These are phyloP conservation scores for Fragilaria crotonensis DNA, from an alignment of 108 stramenopile genomes.

Conservation along the genomic window DNA sequence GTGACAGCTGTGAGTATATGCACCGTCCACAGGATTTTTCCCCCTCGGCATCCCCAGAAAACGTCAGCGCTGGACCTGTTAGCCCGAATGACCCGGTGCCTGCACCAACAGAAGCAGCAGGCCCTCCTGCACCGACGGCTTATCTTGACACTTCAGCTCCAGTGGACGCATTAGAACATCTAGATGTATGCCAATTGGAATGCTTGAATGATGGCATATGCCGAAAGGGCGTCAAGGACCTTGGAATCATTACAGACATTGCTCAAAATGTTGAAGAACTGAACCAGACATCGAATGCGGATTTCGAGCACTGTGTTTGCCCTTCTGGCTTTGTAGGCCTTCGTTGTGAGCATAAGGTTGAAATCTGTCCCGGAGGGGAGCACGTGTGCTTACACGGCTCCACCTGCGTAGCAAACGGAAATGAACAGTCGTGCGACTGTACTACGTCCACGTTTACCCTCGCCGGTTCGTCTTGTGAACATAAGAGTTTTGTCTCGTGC, in stretches of 20 bases:
- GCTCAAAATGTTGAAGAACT: not conserved
- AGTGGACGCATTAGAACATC: not conserved
- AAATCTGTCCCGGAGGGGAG: constrained; percentile 37
- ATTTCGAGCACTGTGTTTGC: constrained; percentile 55
- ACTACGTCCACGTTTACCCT: not conserved
- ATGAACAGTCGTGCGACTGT: constrained; percentile 38
- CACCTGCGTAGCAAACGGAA: constrained; percentile 13
- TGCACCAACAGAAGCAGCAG: no score
- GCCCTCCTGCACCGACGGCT: not conserved
- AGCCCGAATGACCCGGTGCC: not conserved
- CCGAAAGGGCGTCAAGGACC: not conserved
- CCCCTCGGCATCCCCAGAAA: not conserved
- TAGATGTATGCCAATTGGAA: not conserved
- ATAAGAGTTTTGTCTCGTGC: not conserved
- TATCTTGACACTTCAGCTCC: not conserved
- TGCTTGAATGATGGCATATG: not conserved
- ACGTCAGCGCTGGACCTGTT: not conserved
- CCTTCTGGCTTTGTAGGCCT: constrained; percentile 33
- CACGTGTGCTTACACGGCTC: constrained; percentile 51
- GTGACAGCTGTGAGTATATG: constrained; percentile 29
- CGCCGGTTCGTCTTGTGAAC: constrained; percentile 7
- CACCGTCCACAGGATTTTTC: not conserved
- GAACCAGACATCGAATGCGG: constrained; percentile 2
- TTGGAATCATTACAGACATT: not conserved
- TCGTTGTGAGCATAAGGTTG: constrained; percentile 38